Conservation (phyloP, 2,329 filamentous ascomycete species). For the Alternaria ethzedia region DNA sequence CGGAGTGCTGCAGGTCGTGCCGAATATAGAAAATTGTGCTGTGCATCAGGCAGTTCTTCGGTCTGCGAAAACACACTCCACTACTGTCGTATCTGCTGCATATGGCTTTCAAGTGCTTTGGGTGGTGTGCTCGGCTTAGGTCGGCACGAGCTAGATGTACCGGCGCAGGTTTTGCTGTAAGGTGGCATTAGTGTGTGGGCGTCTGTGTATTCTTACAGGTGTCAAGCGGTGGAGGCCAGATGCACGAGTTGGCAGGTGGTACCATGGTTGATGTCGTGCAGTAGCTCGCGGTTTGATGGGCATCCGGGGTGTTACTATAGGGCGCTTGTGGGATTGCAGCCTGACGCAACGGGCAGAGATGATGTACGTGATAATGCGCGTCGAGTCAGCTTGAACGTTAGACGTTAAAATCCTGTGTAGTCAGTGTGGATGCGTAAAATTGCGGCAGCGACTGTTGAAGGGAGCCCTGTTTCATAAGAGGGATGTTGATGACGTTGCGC, state of each 20-base stretch:
- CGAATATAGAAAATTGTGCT: not conserved
- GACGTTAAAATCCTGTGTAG: not conserved
- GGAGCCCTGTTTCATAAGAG: conserved; percentile 3
- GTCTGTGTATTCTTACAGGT: not conserved
- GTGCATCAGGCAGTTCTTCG: conserved; percentile 5
- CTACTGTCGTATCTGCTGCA: not conserved
- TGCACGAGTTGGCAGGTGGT: not conserved
- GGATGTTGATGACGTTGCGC: conserved; percentile 1
- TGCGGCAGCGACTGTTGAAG: conserved; percentile 2
- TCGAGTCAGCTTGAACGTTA: conserved; percentile 6
- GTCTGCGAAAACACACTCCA: not conserved
- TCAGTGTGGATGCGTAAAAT: not conserved
- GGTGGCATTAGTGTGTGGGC: not conserved
- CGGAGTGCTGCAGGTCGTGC: not conserved
- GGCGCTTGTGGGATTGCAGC: not conserved
- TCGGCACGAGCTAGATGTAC: conserved; percentile 1
- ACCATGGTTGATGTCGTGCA: conserved; percentile 20
- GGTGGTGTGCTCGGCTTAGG: not conserved
- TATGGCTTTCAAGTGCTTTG: not conserved
- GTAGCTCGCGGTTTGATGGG: conserved; percentile 7
- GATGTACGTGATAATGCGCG: not conserved
- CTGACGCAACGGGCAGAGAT: conserved; percentile 3
- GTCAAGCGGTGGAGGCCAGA: not conserved
- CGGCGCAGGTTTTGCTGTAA: not conserved
- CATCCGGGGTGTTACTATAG: not conserved